Conservation (phyloP, 495 filamentous ascomycete species). For the Neurospora tetrasperma region DNA sequence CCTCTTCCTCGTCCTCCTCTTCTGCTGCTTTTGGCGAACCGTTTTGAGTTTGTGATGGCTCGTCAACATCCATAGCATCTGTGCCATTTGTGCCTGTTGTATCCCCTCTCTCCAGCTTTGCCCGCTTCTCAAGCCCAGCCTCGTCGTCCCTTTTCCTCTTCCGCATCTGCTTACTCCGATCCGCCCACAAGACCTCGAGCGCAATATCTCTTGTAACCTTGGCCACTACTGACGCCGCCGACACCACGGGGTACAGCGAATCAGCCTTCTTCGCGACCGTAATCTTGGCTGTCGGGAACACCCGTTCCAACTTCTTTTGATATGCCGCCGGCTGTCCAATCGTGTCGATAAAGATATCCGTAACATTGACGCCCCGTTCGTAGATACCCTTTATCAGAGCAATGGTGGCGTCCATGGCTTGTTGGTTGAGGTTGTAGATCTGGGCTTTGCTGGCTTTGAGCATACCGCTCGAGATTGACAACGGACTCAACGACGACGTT, state of each 20-base stretch:
- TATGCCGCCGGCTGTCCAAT: constrained; percentile 75
- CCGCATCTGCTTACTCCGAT: constrained; percentile 1
- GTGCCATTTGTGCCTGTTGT: constrained; percentile 11
- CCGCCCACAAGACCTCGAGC: constrained; percentile 46
- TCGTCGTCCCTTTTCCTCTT: constrained; percentile 11
- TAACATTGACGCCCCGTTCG: constrained; percentile 63
- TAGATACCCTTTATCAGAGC: constrained; percentile 68
- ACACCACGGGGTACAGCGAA: constrained; percentile 84
- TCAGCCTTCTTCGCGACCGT: constrained; percentile 97
- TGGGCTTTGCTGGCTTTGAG: constrained; percentile 47
- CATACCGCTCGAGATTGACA: constrained; percentile 76
- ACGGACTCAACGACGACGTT: constrained; percentile 66
- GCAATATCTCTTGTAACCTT: constrained; percentile 92
- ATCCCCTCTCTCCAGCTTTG: constrained; percentile 1
- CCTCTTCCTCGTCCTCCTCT: constrained; percentile 17
- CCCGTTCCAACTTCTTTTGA: constrained; percentile 69
- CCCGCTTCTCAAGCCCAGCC: neutral
- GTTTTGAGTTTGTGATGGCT: neutral
- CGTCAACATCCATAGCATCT: constrained; percentile 19
- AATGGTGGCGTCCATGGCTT: constrained; percentile 93
- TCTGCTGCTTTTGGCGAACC: constrained; percentile 15
- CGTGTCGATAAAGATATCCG: constrained; percentile 91
- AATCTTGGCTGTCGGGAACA: constrained; percentile 71
- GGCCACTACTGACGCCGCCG: constrained; percentile 84
- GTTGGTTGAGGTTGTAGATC: constrained; percentile 88